Conservation (phyloP, 192 early-diverging fungal genomes). For the Ambispora gerdemannii region DNA sequence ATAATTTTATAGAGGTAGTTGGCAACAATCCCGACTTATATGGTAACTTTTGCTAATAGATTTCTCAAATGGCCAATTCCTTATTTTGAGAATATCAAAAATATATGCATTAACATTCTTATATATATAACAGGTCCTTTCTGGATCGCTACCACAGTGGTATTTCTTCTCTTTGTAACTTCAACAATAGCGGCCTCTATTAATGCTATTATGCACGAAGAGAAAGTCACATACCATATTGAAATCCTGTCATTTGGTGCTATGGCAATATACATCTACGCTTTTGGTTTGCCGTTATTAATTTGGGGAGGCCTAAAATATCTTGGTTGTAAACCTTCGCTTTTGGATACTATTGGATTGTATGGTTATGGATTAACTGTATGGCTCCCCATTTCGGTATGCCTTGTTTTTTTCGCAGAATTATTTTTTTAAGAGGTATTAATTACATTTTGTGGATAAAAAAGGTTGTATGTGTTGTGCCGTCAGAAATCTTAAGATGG, state of each 20-base stretch:
- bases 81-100: conserved; percentile 20
- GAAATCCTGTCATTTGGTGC: conserved; percentile 77
- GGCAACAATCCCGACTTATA: conserved; percentile 89
- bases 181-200: conserved; percentile 86
- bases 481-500: conserved; percentile 80
- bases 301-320: conserved; percentile 84
- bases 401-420: conserved; percentile 22
- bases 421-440: not conserved
- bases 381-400: conserved; percentile 90
- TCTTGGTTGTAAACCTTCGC: conserved; percentile 73
- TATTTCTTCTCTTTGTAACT: conserved; percentile 93
- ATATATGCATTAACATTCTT: not conserved
- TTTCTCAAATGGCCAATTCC: not conserved
- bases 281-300: conserved; percentile 62
- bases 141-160: conserved; percentile 97
- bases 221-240: conserved; percentile 73
- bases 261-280: conserved; percentile 79
- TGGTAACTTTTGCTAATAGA: conserved; percentile 48
- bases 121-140: conserved; percentile 70
- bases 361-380: conserved; percentile 91
- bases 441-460: not conserved
- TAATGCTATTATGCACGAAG: conserved; percentile 57
- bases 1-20: conserved; percentile 78
- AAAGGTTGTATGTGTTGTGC: conserved; percentile 75
- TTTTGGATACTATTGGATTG: conserved; percentile 83